A percentile compares a stretch with the other conserved stretches of the same genome.
Conservation (phyloP, 176 grass and related monocot genomes). For the Thalia dealbata region DNA sequence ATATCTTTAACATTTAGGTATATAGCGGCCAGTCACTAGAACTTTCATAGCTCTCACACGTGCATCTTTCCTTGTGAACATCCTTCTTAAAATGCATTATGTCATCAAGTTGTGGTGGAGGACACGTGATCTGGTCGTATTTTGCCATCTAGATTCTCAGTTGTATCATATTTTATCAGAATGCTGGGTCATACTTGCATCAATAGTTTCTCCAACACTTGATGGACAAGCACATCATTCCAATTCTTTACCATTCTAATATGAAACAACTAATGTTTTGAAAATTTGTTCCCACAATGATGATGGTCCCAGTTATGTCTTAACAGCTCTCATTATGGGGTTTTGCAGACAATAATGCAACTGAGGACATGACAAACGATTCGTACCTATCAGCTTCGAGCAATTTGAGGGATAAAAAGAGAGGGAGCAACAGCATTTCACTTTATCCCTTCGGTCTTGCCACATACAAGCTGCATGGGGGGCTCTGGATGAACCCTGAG, state of each 20-base stretch:
- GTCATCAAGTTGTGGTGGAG: no score
- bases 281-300: not conserved
- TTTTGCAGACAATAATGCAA: constrained; percentile 24
- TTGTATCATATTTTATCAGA: no score
- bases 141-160: no score
- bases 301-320: not conserved
- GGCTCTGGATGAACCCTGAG: constrained; percentile 35
- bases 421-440: not conserved
- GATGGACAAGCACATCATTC: not conserved
- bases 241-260: not conserved
- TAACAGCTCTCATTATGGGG: not conserved
- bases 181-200: not conserved
- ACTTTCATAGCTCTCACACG: no score
- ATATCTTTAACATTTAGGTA: no score
- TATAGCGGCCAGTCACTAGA: no score
- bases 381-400: not conserved
- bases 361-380: not conserved
- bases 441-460: constrained; percentile 54
- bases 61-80: no score
- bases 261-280: not conserved
- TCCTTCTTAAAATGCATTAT: no score
- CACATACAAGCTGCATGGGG: constrained; percentile 41
- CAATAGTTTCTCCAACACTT: not conserved
- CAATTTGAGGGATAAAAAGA: not conserved
- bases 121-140: no score